Conservation (phyloP, 371 early-diverging fungal species). For the Mortierella sp. region DNA sequence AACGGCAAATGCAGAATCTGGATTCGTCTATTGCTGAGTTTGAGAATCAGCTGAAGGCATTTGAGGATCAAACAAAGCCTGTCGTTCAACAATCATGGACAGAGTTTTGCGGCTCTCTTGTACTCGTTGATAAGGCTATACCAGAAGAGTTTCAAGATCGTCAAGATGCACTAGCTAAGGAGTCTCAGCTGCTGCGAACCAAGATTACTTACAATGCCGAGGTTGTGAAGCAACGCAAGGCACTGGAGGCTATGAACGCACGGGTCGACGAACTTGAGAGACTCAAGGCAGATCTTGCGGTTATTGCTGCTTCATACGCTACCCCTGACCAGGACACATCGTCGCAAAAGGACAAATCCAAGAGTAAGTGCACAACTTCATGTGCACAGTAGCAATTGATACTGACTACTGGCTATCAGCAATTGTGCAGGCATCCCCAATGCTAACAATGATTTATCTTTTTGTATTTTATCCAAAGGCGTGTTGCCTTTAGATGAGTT, state of each 20-base stretch:
- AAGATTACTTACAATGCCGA: slow-evolving; percentile 35
- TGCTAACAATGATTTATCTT: background rate
- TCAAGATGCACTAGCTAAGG: slow-evolving; percentile 7
- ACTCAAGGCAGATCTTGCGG: slow-evolving; percentile 14
- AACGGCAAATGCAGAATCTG: slow-evolving; percentile 12
- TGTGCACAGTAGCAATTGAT: background rate
- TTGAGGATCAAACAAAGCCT: slow-evolving; percentile 29
- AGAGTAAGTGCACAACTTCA: slow-evolving; percentile 3
- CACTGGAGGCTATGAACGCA: slow-evolving; percentile 21
- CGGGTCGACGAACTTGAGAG: slow-evolving; percentile 21
- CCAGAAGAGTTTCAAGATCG: slow-evolving; percentile 32
- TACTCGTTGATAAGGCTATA: slow-evolving; percentile 18
- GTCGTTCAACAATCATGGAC: slow-evolving; percentile 31
- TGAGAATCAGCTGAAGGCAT: slow-evolving; percentile 24
- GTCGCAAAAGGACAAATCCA: background rate
- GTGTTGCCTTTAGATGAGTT: slow-evolving; percentile 9
- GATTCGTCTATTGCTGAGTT: slow-evolving; percentile 22
- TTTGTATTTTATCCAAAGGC: background rate
- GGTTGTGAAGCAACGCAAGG: slow-evolving; percentile 46
- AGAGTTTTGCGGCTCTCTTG: slow-evolving; percentile 22
- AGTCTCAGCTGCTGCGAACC: slow-evolving; percentile 18
- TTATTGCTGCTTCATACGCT: background rate
- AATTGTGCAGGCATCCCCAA: background rate
- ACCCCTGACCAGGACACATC: background rate
- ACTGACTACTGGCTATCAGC: background rate